Conservation (phyloP, 805 yeast genomes). For the Ogataea pignaliae region DNA sequence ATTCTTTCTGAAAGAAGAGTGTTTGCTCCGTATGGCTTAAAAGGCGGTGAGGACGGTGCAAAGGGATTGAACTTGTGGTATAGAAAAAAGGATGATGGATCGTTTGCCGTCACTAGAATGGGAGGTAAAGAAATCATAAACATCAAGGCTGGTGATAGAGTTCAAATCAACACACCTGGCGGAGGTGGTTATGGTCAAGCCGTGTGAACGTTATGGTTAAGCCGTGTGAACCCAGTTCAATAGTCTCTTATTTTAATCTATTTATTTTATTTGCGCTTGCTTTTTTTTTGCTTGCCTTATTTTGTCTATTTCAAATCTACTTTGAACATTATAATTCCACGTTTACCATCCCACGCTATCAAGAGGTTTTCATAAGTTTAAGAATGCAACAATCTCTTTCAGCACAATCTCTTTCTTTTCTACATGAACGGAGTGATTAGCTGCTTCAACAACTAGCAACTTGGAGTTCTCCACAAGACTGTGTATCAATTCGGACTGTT, state of each 20-base stretch:
- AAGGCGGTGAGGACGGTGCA: conserved; percentile 39
- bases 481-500: conserved; percentile 13
- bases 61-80: conserved; percentile 34
- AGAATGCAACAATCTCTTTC: conserved; percentile 4
- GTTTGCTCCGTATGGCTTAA: conserved; percentile 41
- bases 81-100: conserved; percentile 14
- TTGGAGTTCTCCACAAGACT: conserved; percentile 12
- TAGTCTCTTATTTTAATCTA: no score
- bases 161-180: conserved; percentile 32
- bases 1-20: conserved; percentile 42
- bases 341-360: no score
- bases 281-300: background rate
- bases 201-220: background rate
- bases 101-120: conserved; percentile 22
- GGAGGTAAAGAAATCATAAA: conserved; percentile 27
- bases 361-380: background rate
- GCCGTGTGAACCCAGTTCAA: no score
- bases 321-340: no score
- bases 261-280: no score
- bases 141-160: conserved; percentile 26
- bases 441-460: conserved; percentile 11
- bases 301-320: background rate
- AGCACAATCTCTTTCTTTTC: conserved; percentile 14
- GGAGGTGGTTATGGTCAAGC: conserved; percentile 33
- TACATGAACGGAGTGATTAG: conserved; percentile 21